These are phyloP conservation scores for Fusarium oxysporum DNA, from an alignment of 2,329 filamentous ascomycete genomes.

Conservation along the genomic window DNA sequence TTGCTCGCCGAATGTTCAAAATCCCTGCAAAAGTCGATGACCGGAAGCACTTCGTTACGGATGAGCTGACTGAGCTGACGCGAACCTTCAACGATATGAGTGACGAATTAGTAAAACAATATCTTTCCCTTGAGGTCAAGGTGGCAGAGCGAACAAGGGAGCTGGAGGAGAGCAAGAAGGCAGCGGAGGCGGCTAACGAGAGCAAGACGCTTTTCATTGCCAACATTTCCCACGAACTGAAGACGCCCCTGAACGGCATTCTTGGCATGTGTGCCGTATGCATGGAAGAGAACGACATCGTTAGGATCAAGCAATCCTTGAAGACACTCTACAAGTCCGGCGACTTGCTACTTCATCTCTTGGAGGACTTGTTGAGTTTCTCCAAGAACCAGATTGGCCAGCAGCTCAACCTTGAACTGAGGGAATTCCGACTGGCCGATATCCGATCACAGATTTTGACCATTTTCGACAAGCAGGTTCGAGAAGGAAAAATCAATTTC, in stretches of 20 bases:
- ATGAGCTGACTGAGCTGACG: conserved; percentile 87
- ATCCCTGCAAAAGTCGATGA: conserved; percentile 87
- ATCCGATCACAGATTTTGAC: conserved; percentile 84
- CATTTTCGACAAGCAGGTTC: conserved; percentile 91
- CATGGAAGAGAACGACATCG: conserved; percentile 88
- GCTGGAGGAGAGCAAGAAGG: conserved; percentile 89
- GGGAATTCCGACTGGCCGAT: conserved; percentile 86
- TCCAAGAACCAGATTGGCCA: conserved; percentile 96
- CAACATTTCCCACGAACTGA: conserved; percentile 88
- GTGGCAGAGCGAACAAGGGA: conserved; percentile 86
- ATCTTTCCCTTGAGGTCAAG: conserved; percentile 84
- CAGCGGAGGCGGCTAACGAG: conserved; percentile 93
- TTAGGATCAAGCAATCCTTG: conserved; percentile 82
- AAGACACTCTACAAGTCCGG: conserved; percentile 82
- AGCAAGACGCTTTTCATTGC: conserved; percentile 98
- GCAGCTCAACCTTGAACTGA: conserved; percentile 82
- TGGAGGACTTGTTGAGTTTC: conserved; percentile 92
- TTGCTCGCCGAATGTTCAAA: conserved; percentile 73
- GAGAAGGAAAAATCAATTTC: conserved; percentile 81
- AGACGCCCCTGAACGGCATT: conserved; percentile 95
- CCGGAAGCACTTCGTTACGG: conserved; percentile 79
- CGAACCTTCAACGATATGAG: conserved; percentile 94
- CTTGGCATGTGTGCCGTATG: conserved; percentile 93
- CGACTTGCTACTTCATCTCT: conserved; percentile 84
- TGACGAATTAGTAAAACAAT: conserved; percentile 88